Base-by-base conservation (phyloP, 192 early-diverging fungal genomes). In the Rhizophagus sp. region DNA sequence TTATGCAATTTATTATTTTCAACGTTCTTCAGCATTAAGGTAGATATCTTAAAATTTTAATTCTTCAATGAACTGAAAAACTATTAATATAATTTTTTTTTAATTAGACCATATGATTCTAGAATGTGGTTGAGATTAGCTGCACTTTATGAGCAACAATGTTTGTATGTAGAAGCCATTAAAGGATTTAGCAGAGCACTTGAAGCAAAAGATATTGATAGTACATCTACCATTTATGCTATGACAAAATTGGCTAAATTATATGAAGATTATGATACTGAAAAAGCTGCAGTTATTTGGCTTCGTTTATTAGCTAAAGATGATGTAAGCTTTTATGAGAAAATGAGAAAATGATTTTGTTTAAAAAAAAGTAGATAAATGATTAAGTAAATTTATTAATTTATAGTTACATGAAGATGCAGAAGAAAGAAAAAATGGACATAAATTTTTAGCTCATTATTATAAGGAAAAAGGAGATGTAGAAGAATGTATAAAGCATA, bases 71-170 rank as follows among this genome's bases (percentile, higher is more conserved):
- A 19, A 19, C 49, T 17, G 13, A 39, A 15, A 24, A 36, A 41
- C 69, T 30, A 34, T 15, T 47, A 2, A 70, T 19, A 15, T 1
- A 47, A 62, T 11, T 9, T 47, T 47, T 66, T 61, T 61, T 63
- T 24, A 62, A 33, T 22, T 30, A 89, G 93, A 25, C 94, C 93
- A 1, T 88, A 93, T 79, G 96, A 97, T 85, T 89, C 90, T n/a
- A 89, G 94, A n/a, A 92, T 96, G 84, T 97, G 96, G 96, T 87
- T 83, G 62, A 90, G 91, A 4, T 86, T 97, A 80, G 95, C 88
- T 7, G 87, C 88, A 62, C 93, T 91, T 82, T 95, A 93, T 79
- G 92, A 96, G 79, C 82, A 81, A 8, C 61, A 88, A 19, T 82
- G 81, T 17, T 84, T 88, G 57, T 82, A 87, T 25, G 44, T 72